These are phyloP conservation scores for Chloranthus sessilifolius DNA, from an alignment of 164 flowering plant species.

Conservation along the genomic window DNA sequence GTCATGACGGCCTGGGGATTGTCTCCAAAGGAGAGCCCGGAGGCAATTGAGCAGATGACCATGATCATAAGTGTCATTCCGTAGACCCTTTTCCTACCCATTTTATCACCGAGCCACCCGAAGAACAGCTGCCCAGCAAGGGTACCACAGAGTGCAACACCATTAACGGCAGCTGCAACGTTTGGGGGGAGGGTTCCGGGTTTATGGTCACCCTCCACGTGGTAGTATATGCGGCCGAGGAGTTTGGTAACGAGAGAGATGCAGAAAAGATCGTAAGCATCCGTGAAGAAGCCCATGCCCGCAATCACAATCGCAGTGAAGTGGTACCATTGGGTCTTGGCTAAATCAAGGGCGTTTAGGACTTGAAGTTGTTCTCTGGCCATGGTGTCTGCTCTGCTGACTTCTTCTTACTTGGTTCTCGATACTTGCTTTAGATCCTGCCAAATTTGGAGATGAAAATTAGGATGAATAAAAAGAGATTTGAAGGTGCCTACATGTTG, in stretches of 20 bases:
- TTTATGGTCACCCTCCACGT: slow-evolving; percentile 3
- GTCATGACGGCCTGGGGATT: slow-evolving; percentile 20
- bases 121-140: slow-evolving; percentile 42
- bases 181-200: slow-evolving; percentile 39
- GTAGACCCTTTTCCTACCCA: slow-evolving; percentile 36
- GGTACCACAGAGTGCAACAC: slow-evolving; percentile 39
- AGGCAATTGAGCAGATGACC: slow-evolving; percentile 35
- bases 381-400: too few relatives aligned
- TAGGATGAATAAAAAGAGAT: too few relatives aligned
- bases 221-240: slow-evolving; percentile 41
- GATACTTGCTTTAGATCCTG: too few relatives aligned
- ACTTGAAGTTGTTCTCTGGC: slow-evolving; percentile 47
- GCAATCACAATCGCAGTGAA: slow-evolving; percentile 82
- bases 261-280: slow-evolving; percentile 86
- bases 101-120: slow-evolving; percentile 40
- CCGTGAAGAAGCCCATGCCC: slow-evolving; percentile 95
- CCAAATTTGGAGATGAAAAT: too few relatives aligned
- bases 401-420: too few relatives aligned
- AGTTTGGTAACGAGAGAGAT: slow-evolving; percentile 53
- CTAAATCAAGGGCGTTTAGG: slow-evolving; percentile 60
- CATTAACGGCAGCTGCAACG: slow-evolving; percentile 37
- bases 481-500: too few relatives aligned
- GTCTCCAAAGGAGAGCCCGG: slow-evolving; percentile 32
- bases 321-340: slow-evolving; percentile 89
- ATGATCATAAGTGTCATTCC: slow-evolving; percentile 34